Percentiles rank a stretch among this genome's conserved stretches.
Conservation (phyloP, 73 alveolate genomes). For the Breviolum minutum region DNA sequence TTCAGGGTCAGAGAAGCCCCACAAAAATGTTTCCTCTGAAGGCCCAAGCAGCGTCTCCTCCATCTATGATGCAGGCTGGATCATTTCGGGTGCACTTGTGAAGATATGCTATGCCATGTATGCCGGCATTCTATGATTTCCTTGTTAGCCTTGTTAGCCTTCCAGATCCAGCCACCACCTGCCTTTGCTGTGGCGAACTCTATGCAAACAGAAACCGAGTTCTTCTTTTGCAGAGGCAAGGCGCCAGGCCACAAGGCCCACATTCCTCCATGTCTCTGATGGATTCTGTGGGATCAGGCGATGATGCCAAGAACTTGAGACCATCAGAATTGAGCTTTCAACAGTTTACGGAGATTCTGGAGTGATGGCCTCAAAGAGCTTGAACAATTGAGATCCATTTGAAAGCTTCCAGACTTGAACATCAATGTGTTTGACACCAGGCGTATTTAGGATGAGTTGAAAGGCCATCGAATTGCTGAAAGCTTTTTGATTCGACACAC, state of each 20-base stretch:
- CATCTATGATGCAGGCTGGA: constrained; percentile 14
- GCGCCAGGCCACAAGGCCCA: background rate
- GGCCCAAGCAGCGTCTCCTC: background rate
- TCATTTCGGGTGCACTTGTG: background rate
- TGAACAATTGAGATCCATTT: background rate
- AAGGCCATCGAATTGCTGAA: background rate
- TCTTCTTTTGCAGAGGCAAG: constrained; percentile 68
- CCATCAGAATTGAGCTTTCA: constrained; percentile 53
- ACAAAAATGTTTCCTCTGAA: background rate
- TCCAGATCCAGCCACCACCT: constrained; percentile 54
- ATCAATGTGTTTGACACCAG: background rate
- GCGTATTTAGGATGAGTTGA: no score
- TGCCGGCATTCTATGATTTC: no score
- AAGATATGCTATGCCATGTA: no score
- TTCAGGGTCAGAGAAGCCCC: background rate
- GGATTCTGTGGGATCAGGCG: background rate
- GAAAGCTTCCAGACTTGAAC: background rate
- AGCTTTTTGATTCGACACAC: background rate
- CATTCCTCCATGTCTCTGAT: background rate
- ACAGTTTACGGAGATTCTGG: background rate
- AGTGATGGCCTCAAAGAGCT: background rate
- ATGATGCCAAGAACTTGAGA: background rate
- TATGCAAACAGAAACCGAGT: constrained; percentile 76
- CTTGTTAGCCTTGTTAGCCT: background rate
- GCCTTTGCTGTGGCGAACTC: constrained; percentile 57